Percentiles rank a stretch among this genome's conserved stretches.
These are phyloP conservation scores for Xylaria telfairii DNA, from an alignment of 495 filamentous ascomycete species.

Conservation along the genomic window DNA sequence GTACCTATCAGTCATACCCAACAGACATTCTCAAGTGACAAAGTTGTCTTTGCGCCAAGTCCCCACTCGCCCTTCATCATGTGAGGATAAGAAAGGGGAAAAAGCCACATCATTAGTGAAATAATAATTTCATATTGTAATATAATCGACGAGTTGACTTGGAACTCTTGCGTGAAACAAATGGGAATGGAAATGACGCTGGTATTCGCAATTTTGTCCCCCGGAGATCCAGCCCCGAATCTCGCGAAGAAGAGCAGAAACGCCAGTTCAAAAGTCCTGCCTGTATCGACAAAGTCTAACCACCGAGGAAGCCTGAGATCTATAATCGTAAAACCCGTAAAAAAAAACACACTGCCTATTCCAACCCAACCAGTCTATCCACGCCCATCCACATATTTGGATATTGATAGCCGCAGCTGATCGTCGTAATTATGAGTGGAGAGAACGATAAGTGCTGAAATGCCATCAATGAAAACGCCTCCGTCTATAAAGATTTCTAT, in stretches of 20 bases:
- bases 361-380: slow-evolving; percentile 26
- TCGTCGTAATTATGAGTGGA: slow-evolving; percentile 34
- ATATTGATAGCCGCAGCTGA: slow-evolving; percentile 24
- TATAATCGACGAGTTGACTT: slow-evolving; percentile 3
- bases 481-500: slow-evolving; percentile 40
- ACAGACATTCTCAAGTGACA: neutral
- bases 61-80: slow-evolving; percentile 1
- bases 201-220: slow-evolving; percentile 28
- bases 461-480: slow-evolving; percentile 31
- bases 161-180: slow-evolving; percentile 8
- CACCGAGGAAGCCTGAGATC: slow-evolving; percentile 42
- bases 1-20: neutral
- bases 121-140: neutral
- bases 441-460: slow-evolving; percentile 22
- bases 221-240: slow-evolving; percentile 14
- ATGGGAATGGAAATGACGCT: slow-evolving; percentile 12
- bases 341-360: slow-evolving; percentile 30
- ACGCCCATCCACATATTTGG: slow-evolving; percentile 23
- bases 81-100: slow-evolving; percentile 4
- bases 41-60: neutral
- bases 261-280: slow-evolving; percentile 25
- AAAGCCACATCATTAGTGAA: neutral
- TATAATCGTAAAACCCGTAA: slow-evolving; percentile 38
- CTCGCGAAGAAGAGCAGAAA: slow-evolving; percentile 21
- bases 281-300: slow-evolving; percentile 40